Base-by-base conservation (phyloP, 495 filamentous ascomycete species). In the Parathielavia hyrcaniae region DNA sequence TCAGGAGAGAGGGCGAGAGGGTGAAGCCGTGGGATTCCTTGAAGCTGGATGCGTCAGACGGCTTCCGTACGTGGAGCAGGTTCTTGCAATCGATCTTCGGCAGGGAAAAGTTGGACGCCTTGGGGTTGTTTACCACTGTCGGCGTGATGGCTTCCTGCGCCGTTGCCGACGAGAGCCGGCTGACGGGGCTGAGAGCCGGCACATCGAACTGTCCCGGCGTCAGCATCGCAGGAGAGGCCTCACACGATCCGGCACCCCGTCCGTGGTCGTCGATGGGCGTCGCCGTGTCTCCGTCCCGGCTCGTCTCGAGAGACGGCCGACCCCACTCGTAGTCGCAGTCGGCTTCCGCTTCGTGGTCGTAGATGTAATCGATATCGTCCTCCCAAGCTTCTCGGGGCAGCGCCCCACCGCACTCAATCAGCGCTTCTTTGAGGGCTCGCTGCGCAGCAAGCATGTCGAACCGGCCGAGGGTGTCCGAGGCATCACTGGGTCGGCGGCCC, bases 281-380 rank as follows among this genome's bases (percentile, higher is more conserved):
- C 0, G 58, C 61, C 20, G 57, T 67, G 23, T 69, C 69, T 20
- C 49, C 50, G 20, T 70, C 70, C 11, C 73, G 71, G 51, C 59
- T 64, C 30, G 72, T 59, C 45, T 80, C 77, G 44, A 74, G 57
- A 1, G 77, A 80, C 11, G 75, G 70, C 12, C 83, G 80, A 47
- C 85, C 80, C 90, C 90, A 96, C 58, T 93, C 87, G 61, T 91
- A 96, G 62, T 97, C 83, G 66, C 88, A 96, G 63, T 90, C 83
- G 1, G 90, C 90, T 69, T 97, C 92, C 9, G 87, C 89, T 47
- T 86, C 89, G 69, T 93, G 83, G 60, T 96, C 88, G 65, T 97
- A 97, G 68, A 86, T 93, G 69, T 88, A 97, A 68, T 96, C 91
- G 63, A 97, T 92, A 63, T 91, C 90, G 44, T 91, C 89, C 64